phyloP scores from a whole-genome alignment of 768 basidiomycete species.

The Suillus paluster region DNA sequence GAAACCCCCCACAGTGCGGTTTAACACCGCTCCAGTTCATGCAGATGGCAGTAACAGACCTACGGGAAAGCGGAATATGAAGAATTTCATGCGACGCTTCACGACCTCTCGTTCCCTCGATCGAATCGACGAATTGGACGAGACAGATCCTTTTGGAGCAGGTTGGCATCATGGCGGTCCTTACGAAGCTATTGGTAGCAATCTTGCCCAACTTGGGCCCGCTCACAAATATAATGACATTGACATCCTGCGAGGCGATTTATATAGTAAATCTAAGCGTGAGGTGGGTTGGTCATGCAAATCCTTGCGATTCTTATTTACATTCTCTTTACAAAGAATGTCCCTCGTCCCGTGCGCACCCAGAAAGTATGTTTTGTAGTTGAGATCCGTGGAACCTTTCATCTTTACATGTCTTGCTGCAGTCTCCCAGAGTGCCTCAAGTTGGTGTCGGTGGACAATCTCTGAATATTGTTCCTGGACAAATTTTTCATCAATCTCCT shows the following conservation, averaged over 20 bases:
- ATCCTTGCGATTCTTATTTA: slow-evolving; percentile 12
- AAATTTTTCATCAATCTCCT: slow-evolving; percentile 44
- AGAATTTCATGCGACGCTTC: slow-evolving; percentile 29
- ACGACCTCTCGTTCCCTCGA: slow-evolving; percentile 49
- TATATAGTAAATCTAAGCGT: slow-evolving; percentile 11
- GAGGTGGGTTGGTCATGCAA: slow-evolving; percentile 27
- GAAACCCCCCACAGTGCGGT: slow-evolving; percentile 2
- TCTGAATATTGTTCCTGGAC: slow-evolving; percentile 57
- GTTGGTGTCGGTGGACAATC: slow-evolving; percentile 39
- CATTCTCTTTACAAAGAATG: slow-evolving; percentile 17
- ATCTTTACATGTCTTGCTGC: slow-evolving; percentile 21
- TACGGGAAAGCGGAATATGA: slow-evolving; percentile 27
- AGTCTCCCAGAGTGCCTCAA: slow-evolving; percentile 8
- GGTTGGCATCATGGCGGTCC: slow-evolving; percentile 72
- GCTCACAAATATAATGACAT: slow-evolving; percentile 10
- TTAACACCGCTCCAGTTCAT: slow-evolving; percentile 4
- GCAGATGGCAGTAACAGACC: slow-evolving; percentile 11
- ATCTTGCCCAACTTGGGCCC: slow-evolving; percentile 16
- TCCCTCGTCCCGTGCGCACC: slow-evolving; percentile 15
- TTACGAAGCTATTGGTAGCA: slow-evolving; percentile 64
- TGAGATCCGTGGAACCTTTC: not conserved
- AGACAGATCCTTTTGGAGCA: slow-evolving; percentile 69
- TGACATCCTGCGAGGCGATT: slow-evolving; percentile 7
- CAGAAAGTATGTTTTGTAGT: slow-evolving; percentile 23
- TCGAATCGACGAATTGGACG: slow-evolving; percentile 79